phyloP scores from a whole-genome alignment of 1,139 yeast species.

The Lodderomyces oxycetoniae region DNA sequence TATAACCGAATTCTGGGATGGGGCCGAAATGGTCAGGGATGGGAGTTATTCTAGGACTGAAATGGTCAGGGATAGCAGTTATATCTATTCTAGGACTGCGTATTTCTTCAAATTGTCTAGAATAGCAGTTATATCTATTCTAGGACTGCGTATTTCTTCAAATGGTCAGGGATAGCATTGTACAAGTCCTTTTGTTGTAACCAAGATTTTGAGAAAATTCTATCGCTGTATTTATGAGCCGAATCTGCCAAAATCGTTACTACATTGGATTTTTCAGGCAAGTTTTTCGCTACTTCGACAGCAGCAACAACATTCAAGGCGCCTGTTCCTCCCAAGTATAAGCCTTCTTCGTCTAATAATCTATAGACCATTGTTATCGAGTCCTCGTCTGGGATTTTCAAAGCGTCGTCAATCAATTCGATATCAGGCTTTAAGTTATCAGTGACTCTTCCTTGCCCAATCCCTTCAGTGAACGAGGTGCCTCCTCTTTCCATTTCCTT shows the following conservation, averaged over 20 bases:
- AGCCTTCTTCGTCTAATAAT: slow-evolving; percentile 82
- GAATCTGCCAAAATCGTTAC: slow-evolving; percentile 85
- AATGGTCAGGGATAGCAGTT: not conserved
- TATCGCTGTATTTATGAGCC: slow-evolving; percentile 81
- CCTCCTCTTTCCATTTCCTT: slow-evolving; percentile 63
- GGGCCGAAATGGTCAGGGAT: too few relatives aligned
- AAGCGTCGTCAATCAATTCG: slow-evolving; percentile 66
- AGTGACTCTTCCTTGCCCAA: slow-evolving; percentile 92
- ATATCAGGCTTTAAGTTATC: slow-evolving; percentile 73
- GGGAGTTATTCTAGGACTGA: too few relatives aligned
- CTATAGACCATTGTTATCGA: slow-evolving; percentile 78
- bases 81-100: too few relatives aligned
- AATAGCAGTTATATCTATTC: slow-evolving; percentile 17
- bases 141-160: slow-evolving; percentile 57
- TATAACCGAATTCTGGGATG: too few relatives aligned
- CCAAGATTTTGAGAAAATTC: slow-evolving; percentile 77
- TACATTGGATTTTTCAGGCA: slow-evolving; percentile 78
- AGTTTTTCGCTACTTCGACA: slow-evolving; percentile 59
- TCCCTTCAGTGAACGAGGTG: slow-evolving; percentile 88
- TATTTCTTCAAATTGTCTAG: slow-evolving; percentile 47
- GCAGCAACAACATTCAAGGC: slow-evolving; percentile 85
- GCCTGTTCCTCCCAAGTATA: slow-evolving; percentile 85
- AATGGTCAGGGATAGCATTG: slow-evolving; percentile 62
- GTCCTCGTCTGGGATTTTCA: slow-evolving; percentile 68
- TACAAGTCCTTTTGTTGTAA: slow-evolving; percentile 63